Evolutionary conservation across 495 filamentous ascomycete species (phyloP).

Genomic region (Aspergillus cavernicola): DNA sequence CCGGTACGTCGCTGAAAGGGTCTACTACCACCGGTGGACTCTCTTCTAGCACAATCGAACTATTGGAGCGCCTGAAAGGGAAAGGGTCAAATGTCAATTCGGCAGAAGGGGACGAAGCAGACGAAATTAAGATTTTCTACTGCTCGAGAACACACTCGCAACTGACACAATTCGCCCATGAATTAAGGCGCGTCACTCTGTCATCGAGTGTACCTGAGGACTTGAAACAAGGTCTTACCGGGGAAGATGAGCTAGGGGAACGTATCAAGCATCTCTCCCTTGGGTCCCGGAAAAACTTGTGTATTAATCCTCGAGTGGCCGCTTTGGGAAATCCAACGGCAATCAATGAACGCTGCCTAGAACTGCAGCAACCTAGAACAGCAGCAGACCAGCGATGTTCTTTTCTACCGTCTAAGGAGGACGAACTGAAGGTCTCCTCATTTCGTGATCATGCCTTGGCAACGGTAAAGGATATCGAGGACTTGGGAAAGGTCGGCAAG

Average conservation of each 20-base stretch:
- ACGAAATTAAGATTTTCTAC: constrained; percentile 79
- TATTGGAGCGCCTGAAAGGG: constrained; percentile 38
- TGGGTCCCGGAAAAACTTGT: constrained; percentile 88
- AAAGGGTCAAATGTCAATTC: constrained; percentile 36
- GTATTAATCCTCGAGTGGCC: constrained; percentile 81
- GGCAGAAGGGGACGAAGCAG: constrained; percentile 48
- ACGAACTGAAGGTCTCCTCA: constrained; percentile 64
- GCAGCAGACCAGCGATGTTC: constrained; percentile 66
- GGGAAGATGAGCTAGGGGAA: constrained; percentile 45
- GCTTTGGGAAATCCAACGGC: constrained; percentile 68
- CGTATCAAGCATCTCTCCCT: constrained; percentile 80
- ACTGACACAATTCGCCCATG: constrained; percentile 86
- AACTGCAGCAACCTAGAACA: constrained; percentile 74
- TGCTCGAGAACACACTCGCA: constrained; percentile 96
- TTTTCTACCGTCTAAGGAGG: constrained; percentile 75
- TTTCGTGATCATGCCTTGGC: constrained; percentile 89
- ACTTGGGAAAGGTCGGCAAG: constrained; percentile 74
- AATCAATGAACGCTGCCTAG: constrained; percentile 93
- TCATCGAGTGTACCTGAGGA: constrained; percentile 54
- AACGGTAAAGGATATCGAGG: constrained; percentile 88
- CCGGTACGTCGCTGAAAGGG: constrained; percentile 15
- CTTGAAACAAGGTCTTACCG: constrained; percentile 23
- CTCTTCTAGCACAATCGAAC: constrained; percentile 40
- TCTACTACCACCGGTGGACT: constrained; percentile 30
- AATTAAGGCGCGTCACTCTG: constrained; percentile 77